These are phyloP conservation scores for Aspergillus sp. DNA, from an alignment of 2,329 filamentous ascomycete genomes.

Conservation along the genomic window DNA sequence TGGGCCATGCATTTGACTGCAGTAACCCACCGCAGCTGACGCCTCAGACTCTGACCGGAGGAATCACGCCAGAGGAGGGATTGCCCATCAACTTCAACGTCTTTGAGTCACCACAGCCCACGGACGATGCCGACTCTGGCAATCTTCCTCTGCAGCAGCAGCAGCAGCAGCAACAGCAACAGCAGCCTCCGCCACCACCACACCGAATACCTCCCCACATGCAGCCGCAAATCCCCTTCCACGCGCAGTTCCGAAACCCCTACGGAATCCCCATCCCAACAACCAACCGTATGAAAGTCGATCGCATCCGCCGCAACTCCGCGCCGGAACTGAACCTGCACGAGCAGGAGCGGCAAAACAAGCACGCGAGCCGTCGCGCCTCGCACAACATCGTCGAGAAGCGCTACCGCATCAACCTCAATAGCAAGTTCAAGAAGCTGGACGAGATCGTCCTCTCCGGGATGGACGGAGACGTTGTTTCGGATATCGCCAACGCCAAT, in stretches of 20 bases:
- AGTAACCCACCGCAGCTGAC: not conserved
- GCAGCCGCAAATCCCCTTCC: not conserved
- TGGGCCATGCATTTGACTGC: not conserved
- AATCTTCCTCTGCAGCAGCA: not conserved
- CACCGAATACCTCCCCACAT: not conserved
- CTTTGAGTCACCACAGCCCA: not conserved
- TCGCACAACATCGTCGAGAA: constrained; percentile 18
- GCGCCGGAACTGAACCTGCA: not conserved
- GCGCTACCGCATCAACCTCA: constrained; percentile 14
- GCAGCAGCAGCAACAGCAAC: not conserved
- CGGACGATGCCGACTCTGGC: not conserved
- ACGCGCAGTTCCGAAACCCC: not conserved
- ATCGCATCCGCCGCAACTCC: not conserved
- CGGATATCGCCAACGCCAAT: not conserved
- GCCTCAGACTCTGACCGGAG: not conserved
- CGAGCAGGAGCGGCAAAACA: not conserved
- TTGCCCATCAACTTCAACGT: not conserved
- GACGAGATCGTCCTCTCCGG: not conserved
- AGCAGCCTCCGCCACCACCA: not conserved
- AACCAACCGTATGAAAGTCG: not conserved
- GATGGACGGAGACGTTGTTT: not conserved
- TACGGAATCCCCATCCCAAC: not conserved
- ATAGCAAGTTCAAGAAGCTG: constrained; percentile 6
- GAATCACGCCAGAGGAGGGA: not conserved
- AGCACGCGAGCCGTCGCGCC: not conserved